Evolutionary conservation across 257 asterid genomes (phyloP), one percentile per base, ranked within the genome.

Genomic region (Haberlea rhodopensis): DNA sequence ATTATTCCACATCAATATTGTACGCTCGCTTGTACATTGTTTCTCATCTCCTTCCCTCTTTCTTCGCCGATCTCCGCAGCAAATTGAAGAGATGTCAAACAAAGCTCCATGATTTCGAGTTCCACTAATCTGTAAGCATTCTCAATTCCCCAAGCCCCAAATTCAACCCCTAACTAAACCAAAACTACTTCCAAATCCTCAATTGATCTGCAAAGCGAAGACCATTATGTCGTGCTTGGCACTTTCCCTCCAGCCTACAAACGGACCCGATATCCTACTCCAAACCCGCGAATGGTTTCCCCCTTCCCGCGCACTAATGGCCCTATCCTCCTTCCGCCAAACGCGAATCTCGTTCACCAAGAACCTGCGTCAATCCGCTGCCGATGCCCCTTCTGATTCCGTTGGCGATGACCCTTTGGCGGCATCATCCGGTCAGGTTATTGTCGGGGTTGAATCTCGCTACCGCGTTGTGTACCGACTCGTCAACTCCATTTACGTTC

Each of bases 221-320:
- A 24, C 55, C 69, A 65, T 3, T 37, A 88, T 92, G 97, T 89
- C 97, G 57, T 92, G 99, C 68, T 75, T 92, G 55, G 97, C 95
- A 19, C 79, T 92, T 13, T 82, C 99, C 20, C 99, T 92, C n/a
- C 97, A 92, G 63, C 99, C 99, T 68, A 49, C 95, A 10, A 87
- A 81, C 62, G 99, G 99, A 1, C 81, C 91, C 60, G 94, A 92
- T 71, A 79, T 92, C 66, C 71, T 92, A 65, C 97, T 92, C 79
- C 99, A 92, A 71, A 89, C 96, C 67, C 96, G 99, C 10, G 99
- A 92, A 71, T 92, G 99, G 99, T 87, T 87, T 34, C 99, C 99
- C 5, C 97, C 99, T 43, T 82, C 96, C 15, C 91, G 96, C 21
- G 97, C 97, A 22, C 89, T 92, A 18, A 85, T 83, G 79, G 96